Evolutionary conservation across 2,329 filamentous ascomycete genomes (phyloP), one percentile per base, ranked within the genome.

Genomic region (Stachybotrys chartarum): DNA sequence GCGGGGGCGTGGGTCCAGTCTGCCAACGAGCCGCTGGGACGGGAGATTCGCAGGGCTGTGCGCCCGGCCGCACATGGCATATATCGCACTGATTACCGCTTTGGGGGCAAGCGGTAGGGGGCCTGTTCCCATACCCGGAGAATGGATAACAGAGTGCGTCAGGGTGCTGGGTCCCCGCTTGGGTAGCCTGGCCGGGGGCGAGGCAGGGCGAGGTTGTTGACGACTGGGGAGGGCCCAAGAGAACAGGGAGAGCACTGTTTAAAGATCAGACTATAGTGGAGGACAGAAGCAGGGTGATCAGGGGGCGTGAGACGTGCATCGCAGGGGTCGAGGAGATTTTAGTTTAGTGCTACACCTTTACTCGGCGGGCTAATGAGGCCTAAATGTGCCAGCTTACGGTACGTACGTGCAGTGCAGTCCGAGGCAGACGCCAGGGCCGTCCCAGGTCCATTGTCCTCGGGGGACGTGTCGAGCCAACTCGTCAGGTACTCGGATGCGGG

Each of bases 71-170:
- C 50, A 51, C 50, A 51, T 51, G 56, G 52, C 56, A 55, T 58
- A 5, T 42, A 59, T 60, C 63, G 63, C 63, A 62, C 58, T 62
- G 62, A 64, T 65, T 64, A 57, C 63, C 63, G 50, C 57, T 60
- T 60, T 57, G 53, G 63, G 62, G 51, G 53, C 47, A 42, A 5
- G 14, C 8, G 35, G 35, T 6, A 42, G 35, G 35, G 35, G 35
- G 14, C 24, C 24, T 24, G 24, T 24, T 24, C 24, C 24, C 24
- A 24, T 24, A 24, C 24, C 24, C 35, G 24, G 50, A 11, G 18
- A 24, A 31, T 5, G 24, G 18, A 10, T 4, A 30, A 24, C 18
- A 51, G 49, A 31, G 49, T 31, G 31, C 17, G 17, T 32, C 49
- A 51, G 30, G n/a, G n/a, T 51, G 30, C 17, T 24, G 17, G 12